Evolutionary conservation across 441 rosid species (phyloP), one percentile per base, ranked within the genome.

Genomic region (Arabidopsis lyrata): DNA sequence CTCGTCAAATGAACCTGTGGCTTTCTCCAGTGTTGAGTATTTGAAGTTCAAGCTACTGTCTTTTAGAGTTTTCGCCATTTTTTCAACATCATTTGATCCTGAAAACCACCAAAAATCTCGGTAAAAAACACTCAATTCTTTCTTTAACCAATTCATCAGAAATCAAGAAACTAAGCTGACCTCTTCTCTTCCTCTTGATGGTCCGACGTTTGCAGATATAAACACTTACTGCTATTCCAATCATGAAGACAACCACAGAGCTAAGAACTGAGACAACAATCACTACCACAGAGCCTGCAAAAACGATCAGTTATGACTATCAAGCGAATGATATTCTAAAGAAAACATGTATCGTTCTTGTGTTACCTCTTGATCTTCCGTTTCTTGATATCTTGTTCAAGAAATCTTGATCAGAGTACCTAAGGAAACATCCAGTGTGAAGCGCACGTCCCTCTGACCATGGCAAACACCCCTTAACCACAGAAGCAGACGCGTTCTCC

Each of bases 1-100:
- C 0, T 53, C 73, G 31, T 81, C 83, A 55, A 95, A 95, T 2
- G 92, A 88, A 65, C 83, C 90, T 6, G 99, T 95, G 5, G 97
- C 97, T 52, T 86, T 95, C 85, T 90, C 99, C 0, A 95, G 82
- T 22, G 88, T 86, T 4, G 98, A 90, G 84, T 90, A 92, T 76
- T 92, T 95, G 85, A 95, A 92, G 81, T 92, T 89, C 85, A 95
- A 82, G 89, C 88, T 90, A 64, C 90, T 89, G 72, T 92, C 96
- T 4, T 82, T 81, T 0, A 95, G 83, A 29, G 86, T 84, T 78
- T 88, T 90, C 42, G 78, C 98, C 83, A 90, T 65, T 74, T 83
- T 88, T 14, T 76, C 79, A 5, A 88, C 95, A 63, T 92, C 90
- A 71, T 84, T 81, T 20, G 92, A 84, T 76, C 92, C 99, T 95